A percentile compares a stretch with the other conserved stretches of the same genome.
phyloP scores from a whole-genome alignment of 805 yeast species.

The Barnettozyma siamensis region DNA sequence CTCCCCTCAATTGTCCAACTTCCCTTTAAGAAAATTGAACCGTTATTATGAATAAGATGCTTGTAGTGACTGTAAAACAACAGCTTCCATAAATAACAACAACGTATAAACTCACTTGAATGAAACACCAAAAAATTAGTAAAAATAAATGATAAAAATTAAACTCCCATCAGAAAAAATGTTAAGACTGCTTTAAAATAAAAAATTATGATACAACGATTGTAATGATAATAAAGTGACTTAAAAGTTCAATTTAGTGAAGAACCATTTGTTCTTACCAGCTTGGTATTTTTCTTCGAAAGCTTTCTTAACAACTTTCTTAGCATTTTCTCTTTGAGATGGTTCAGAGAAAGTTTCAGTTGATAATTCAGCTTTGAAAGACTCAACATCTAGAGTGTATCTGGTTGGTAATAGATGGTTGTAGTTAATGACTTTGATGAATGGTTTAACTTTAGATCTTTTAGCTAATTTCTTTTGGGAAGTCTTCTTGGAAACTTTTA shows the following conservation, averaged over 20 bases:
- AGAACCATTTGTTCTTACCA: conserved; percentile 99
- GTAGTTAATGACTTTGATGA: conserved; percentile 98
- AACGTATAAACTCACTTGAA: conserved; percentile 10
- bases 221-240: conserved; percentile 37
- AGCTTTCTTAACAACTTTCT: conserved; percentile 97
- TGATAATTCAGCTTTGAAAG: conserved; percentile 86
- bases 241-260: conserved; percentile 93
- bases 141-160: conserved; percentile 7
- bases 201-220: conserved; percentile 3
- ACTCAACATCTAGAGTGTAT: conserved; percentile 95
- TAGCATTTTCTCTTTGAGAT: conserved; percentile 97
- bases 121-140: conserved; percentile 12
- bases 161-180: conserved; percentile 3
- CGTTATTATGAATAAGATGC: conserved; percentile 9
- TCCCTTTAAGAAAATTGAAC: conserved; percentile 6
- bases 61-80: background rate
- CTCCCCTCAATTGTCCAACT: background rate
- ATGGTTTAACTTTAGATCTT: conserved; percentile 98
- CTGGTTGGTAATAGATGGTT: conserved; percentile 99
- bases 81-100: conserved; percentile 6
- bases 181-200: conserved; percentile 2
- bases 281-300: conserved; percentile 99
- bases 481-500: conserved; percentile 91
- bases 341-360: conserved; percentile 96
- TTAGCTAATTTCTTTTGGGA: conserved; percentile 94